Evolutionary conservation across 495 filamentous ascomycete genomes (phyloP), one percentile per base, ranked within the genome.

Genomic region (Bryoglossum gracile): DNA sequence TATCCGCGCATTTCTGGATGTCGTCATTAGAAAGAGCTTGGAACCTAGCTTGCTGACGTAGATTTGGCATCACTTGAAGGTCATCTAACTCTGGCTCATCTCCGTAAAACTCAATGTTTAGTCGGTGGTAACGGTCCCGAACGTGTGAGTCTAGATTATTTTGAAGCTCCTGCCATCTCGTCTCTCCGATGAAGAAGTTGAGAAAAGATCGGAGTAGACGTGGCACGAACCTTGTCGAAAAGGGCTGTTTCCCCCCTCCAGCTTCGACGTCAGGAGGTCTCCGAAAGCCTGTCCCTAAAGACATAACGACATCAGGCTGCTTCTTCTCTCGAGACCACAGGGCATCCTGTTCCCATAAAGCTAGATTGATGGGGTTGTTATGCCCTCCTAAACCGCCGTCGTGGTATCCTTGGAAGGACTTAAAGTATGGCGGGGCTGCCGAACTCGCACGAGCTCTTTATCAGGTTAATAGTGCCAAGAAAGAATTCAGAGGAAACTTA

Each of bases 341-440:
- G 30, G 17, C 3, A 16, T 54, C 23, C 28, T 54, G 46, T 42
- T 54, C 51, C 37, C 35, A 42, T 30, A 50, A 39, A 4, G 46
- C 25, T 39, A 54, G 21, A 22, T 48, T 44, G 14, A 54, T 44
- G 1, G 21, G 37, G 16, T 50, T 28, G 32, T 50, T 44, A 18
- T 54, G 36, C 3, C n/a, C 40, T 4, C 28, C 37, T 2, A 45
- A 13, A 17, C 26, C 28, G 6, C 48, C 23, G 13, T 19, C 23
- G 6, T 46, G 48, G 18, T 36, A 51, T 2, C 39, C 48, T 2
- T 26, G 10, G 37, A 46, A 36, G 2, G 48, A 30, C 22, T 38
- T 43, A 14, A 41, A 23, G 38, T 41, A 41, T 23, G 38, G 38
- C 4, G 38, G 38, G 14, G 38, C 38, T 8, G 38, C 38, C 5